Evolutionary conservation across 805 yeast species (phyloP).

Genomic region (Starmerella powellii): DNA sequence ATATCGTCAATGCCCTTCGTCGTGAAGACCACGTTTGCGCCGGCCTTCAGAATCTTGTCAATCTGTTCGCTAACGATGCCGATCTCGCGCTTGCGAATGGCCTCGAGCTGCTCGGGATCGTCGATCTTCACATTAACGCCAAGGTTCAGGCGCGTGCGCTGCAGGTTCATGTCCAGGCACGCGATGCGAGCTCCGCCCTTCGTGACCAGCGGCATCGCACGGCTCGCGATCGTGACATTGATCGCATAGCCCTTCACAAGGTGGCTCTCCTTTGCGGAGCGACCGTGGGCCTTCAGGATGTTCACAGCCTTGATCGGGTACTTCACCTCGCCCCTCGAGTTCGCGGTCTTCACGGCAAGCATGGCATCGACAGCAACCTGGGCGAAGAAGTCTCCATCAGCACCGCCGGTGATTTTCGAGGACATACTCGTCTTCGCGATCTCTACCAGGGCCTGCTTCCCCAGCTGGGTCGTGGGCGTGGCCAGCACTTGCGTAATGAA

Average conservation of each 20-base stretch:
- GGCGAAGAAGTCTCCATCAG: constrained; percentile 83
- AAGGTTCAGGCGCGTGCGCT: constrained; percentile 94
- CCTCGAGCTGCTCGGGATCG: constrained; percentile 94
- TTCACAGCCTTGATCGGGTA: constrained; percentile 96
- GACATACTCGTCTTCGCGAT: constrained; percentile 97
- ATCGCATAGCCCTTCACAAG: constrained; percentile 89
- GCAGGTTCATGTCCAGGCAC: constrained; percentile 79
- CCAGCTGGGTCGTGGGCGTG: constrained; percentile 60
- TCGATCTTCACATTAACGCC: constrained; percentile 95
- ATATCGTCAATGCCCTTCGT: constrained; percentile 93
- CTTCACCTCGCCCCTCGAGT: constrained; percentile 60
- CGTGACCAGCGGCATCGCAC: constrained; percentile 78
- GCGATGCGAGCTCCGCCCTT: constrained; percentile 61
- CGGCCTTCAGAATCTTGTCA: constrained; percentile 66
- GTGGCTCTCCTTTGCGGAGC: constrained; percentile 74
- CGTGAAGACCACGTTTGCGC: constrained; percentile 85
- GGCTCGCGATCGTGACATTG: constrained; percentile 93
- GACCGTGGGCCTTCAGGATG: constrained; percentile 92
- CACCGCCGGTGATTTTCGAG: constrained; percentile 76
- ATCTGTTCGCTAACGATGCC: constrained; percentile 77
- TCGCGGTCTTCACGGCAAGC: constrained; percentile 84
- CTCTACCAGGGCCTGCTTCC: constrained; percentile 74
- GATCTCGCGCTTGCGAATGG: constrained; percentile 76
- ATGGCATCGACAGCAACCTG: constrained; percentile 89
- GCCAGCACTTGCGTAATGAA: constrained; percentile 78